phyloP scores from a whole-genome alignment of 2,329 filamentous ascomycete species.

The Fusarium anthophilum region DNA sequence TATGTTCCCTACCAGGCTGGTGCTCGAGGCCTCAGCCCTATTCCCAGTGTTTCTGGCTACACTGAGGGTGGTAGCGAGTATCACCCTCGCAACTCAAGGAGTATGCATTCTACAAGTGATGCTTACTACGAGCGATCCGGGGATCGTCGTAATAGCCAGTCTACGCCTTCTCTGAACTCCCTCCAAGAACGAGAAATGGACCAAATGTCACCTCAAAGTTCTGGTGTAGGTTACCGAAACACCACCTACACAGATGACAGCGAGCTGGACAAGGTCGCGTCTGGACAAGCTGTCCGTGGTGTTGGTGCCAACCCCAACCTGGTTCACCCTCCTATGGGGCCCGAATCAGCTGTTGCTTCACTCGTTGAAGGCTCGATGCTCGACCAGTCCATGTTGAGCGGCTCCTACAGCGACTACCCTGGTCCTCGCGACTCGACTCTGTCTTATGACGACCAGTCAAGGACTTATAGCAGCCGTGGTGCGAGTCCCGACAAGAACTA shows the following conservation, averaged over 20 bases:
- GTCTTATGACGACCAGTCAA: slow-evolving; percentile 46
- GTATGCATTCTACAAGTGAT: slow-evolving; percentile 59
- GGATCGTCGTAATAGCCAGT: slow-evolving; percentile 47
- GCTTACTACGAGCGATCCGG: slow-evolving; percentile 67
- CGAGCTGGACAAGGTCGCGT: slow-evolving; percentile 67
- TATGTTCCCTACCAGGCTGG: slow-evolving; percentile 76
- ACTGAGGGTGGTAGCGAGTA: slow-evolving; percentile 73
- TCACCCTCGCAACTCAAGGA: slow-evolving; percentile 65
- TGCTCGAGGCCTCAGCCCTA: slow-evolving; percentile 81
- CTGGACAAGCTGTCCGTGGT: slow-evolving; percentile 75
- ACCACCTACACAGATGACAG: slow-evolving; percentile 62
- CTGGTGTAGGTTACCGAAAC: slow-evolving; percentile 64
- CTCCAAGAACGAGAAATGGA: slow-evolving; percentile 62
- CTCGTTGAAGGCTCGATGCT: slow-evolving; percentile 78
- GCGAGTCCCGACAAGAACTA: slow-evolving; percentile 56
- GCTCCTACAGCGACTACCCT: slow-evolving; percentile 61
- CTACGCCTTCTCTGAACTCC: slow-evolving; percentile 47
- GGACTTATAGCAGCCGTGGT: slow-evolving; percentile 47
- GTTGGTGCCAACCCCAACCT: slow-evolving; percentile 80
- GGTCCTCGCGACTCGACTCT: slow-evolving; percentile 52
- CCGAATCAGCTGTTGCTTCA: slow-evolving; percentile 92
- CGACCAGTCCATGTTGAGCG: slow-evolving; percentile 71
- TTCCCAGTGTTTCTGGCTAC: slow-evolving; percentile 91
- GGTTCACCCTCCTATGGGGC: slow-evolving; percentile 74
- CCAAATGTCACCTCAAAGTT: slow-evolving; percentile 62